Evolutionary conservation across 305 asterid genomes (phyloP).

Genomic region (Withania somnifera): DNA sequence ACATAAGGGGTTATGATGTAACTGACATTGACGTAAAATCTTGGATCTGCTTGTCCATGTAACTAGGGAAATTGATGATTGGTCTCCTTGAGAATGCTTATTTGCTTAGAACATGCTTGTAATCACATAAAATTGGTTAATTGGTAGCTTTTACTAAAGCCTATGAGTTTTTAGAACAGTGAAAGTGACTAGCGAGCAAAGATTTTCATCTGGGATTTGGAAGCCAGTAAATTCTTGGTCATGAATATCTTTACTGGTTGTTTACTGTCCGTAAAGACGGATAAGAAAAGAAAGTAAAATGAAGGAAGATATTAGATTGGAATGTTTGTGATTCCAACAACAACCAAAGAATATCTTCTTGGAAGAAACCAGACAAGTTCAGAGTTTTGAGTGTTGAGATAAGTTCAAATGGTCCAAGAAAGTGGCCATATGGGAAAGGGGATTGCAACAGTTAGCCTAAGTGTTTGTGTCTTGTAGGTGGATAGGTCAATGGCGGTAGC

Average conservation of each 20-base stretch:
- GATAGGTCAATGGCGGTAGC: not conserved
- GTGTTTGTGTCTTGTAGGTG: not conserved
- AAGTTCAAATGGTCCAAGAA: constrained; percentile 4
- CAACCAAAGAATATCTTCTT: not conserved
- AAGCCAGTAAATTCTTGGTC: not conserved
- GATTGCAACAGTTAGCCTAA: not conserved
- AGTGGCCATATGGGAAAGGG: not conserved
- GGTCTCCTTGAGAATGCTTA: not conserved
- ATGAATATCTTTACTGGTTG: not conserved
- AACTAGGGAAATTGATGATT: too few species aligned
- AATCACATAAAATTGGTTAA: not conserved
- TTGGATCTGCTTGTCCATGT: not conserved
- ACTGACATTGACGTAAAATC: not conserved
- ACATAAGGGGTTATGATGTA: too few species aligned
- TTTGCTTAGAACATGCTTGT: not conserved
- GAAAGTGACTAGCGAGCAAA: not conserved
- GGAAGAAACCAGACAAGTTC: not conserved
- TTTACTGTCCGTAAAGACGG: not conserved
- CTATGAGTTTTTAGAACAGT: not conserved
- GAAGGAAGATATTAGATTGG: not conserved
- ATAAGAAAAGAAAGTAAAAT: not conserved
- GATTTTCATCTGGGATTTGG: not conserved
- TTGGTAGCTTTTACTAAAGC: not conserved
- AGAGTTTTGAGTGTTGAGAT: not conserved
- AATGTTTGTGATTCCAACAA: constrained; percentile 1